A percentile compares a stretch with the other conserved stretches of the same genome.
These are phyloP conservation scores for Plasmopara halstedii DNA, from an alignment of 352 stramenopile species.

Conservation along the genomic window DNA sequence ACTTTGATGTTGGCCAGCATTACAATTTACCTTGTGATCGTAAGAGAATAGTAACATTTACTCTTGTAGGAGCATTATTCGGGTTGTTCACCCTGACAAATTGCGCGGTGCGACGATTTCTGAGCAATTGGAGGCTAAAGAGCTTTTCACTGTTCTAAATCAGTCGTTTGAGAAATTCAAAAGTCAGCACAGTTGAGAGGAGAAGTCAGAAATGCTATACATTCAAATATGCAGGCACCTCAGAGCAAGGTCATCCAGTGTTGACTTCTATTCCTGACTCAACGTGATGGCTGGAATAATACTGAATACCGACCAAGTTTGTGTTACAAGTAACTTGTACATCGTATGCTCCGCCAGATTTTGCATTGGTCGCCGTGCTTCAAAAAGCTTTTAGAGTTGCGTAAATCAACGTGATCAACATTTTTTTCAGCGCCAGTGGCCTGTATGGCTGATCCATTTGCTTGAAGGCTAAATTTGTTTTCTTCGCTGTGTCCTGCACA, in stretches of 20 bases:
- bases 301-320: constrained; percentile 37
- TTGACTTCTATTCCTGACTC: too few species aligned
- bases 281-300: neutral
- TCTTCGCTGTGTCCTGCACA: neutral
- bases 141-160: constrained; percentile 84
- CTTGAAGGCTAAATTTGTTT: constrained; percentile 2
- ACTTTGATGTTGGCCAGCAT: neutral
- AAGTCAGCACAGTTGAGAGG: constrained; percentile 20
- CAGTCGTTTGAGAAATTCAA: constrained; percentile 86
- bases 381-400: neutral
- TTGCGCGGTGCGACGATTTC: constrained; percentile 61
- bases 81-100: constrained; percentile 83
- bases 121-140: constrained; percentile 80
- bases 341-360: constrained; percentile 46
- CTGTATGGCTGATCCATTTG: neutral
- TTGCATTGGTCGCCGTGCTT: neutral
- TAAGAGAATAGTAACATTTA: neutral
- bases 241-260: neutral
- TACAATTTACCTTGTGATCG: neutral
- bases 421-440: neutral
- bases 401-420: neutral
- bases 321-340: constrained; percentile 47
- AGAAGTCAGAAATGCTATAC: constrained; percentile 1
- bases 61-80: constrained; percentile 69
- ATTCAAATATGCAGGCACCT: constrained; percentile 1